A percentile compares a stretch with the other conserved stretches of the same genome.
These are phyloP conservation scores for Kwoniella shandongensis DNA, from an alignment of 768 basidiomycete species.

Conservation along the genomic window DNA sequence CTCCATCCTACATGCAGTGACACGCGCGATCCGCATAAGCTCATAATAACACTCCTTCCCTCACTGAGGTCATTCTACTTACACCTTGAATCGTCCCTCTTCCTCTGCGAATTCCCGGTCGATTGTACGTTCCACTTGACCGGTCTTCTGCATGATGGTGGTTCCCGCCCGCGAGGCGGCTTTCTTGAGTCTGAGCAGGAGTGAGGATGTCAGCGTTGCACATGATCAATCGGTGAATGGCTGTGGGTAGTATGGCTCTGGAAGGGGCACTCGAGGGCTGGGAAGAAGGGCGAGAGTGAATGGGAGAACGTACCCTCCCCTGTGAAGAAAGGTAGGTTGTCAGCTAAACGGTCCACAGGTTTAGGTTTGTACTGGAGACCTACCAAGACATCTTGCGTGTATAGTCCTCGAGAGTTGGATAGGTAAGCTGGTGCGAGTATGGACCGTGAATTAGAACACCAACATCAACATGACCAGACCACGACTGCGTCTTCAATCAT, in stretches of 20 bases:
- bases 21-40: no score
- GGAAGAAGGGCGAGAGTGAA: background rate
- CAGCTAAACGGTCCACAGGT: background rate
- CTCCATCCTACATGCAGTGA: constrained; percentile 85
- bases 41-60: no score
- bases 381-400: constrained; percentile 34
- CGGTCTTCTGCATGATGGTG: constrained; percentile 95
- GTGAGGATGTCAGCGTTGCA: background rate
- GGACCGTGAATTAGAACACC: no score
- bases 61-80: constrained; percentile 49
- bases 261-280: background rate
- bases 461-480: no score
- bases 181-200: constrained; percentile 74
- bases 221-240: no score
- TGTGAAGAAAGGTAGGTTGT: background rate
- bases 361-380: constrained; percentile 10
- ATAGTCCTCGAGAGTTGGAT: no score
- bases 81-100: constrained; percentile 87
- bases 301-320: constrained; percentile 24
- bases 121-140: constrained; percentile 92
- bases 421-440: no score
- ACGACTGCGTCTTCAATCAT: background rate
- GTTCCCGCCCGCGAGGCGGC: constrained; percentile 87
- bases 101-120: constrained; percentile 92
- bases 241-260: no score